phyloP scores from a whole-genome alignment of 768 basidiomycete genomes.

The Hericium coralloides region DNA sequence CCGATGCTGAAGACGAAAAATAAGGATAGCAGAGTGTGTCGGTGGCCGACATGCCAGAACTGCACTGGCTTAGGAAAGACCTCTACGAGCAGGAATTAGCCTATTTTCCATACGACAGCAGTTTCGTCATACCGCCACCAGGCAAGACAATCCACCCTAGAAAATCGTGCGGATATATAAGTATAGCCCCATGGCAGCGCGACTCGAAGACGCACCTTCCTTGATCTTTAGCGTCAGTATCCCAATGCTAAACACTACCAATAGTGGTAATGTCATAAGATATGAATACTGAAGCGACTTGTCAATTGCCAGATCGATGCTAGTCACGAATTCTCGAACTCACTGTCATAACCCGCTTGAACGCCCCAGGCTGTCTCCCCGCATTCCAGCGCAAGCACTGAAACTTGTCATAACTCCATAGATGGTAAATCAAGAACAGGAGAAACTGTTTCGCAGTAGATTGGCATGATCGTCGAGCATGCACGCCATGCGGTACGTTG shows the following conservation, averaged over 20 bases:
- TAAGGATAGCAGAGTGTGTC: conserved; percentile 55
- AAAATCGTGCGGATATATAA: neutral
- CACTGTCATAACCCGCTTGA: conserved; percentile 88
- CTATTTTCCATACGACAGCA: no score
- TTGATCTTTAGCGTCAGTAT: conserved; percentile 61
- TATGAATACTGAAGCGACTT: conserved; percentile 55
- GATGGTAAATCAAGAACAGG: conserved; percentile 56
- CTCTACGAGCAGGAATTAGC: conserved; percentile 24
- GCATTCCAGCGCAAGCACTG: conserved; percentile 67
- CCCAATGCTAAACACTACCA: conserved; percentile 54
- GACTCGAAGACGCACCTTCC: conserved; percentile 42
- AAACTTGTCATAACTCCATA: conserved; percentile 77
- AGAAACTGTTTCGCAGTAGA: conserved; percentile 40
- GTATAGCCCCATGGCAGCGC: no score
- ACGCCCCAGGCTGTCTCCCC: conserved; percentile 73
- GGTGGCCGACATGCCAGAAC: conserved; percentile 37
- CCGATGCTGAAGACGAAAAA: conserved; percentile 62
- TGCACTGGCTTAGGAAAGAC: conserved; percentile 46
- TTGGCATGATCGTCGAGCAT: neutral
- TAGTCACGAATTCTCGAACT: conserved; percentile 18
- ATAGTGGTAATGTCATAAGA: conserved; percentile 55
- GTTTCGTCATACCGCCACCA: no score
- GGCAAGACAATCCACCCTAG: conserved; percentile 18
- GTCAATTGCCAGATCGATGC: neutral
- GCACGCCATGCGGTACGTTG: neutral